Conservation (phyloP, 2,329 filamentous ascomycete genomes). For the Mollisia scopiformis region DNA sequence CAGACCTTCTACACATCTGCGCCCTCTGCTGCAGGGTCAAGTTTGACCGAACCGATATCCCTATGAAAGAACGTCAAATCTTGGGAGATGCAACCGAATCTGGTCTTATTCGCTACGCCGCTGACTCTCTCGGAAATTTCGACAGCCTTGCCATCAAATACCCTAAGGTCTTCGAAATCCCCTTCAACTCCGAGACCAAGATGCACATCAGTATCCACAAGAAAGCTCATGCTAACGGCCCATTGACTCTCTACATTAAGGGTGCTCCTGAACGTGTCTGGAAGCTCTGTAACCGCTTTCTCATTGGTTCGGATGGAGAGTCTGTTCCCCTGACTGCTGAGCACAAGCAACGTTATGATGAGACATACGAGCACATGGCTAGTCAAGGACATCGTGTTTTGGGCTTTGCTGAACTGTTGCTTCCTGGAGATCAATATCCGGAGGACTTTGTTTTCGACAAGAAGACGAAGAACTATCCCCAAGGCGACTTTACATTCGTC, state of each 20-base stretch:
- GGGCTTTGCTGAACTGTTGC: constrained; percentile 46
- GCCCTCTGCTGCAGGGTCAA: constrained; percentile 21
- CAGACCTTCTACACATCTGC: constrained; percentile 18
- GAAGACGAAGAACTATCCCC: constrained; percentile 45
- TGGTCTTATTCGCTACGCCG: constrained; percentile 21
- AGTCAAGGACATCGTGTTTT: constrained; percentile 44
- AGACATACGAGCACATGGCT: constrained; percentile 38
- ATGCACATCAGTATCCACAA: constrained; percentile 47
- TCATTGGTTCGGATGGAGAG: constrained; percentile 29
- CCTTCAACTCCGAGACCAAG: constrained; percentile 55
- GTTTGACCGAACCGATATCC: constrained; percentile 21
- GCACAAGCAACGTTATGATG: constrained; percentile 36
- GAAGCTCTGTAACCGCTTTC: constrained; percentile 25
- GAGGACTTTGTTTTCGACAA: constrained; percentile 53
- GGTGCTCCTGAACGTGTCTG: constrained; percentile 65
- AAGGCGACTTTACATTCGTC: constrained; percentile 49
- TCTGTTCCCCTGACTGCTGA: constrained; percentile 10
- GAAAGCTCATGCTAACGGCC: constrained; percentile 16
- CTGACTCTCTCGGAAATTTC: constrained; percentile 10
- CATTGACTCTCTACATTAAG: constrained; percentile 66
- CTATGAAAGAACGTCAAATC: constrained; percentile 22
- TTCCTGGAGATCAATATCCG: constrained; percentile 44
- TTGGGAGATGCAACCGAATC: constrained; percentile 22
- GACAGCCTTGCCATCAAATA: constrained; percentile 19
- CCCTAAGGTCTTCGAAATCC: constrained; percentile 43